A percentile compares a stretch with the other conserved stretches of the same genome.
These are phyloP conservation scores for Colletotrichum somersetense DNA, from an alignment of 2,329 filamentous ascomycete genomes.

Conservation along the genomic window DNA sequence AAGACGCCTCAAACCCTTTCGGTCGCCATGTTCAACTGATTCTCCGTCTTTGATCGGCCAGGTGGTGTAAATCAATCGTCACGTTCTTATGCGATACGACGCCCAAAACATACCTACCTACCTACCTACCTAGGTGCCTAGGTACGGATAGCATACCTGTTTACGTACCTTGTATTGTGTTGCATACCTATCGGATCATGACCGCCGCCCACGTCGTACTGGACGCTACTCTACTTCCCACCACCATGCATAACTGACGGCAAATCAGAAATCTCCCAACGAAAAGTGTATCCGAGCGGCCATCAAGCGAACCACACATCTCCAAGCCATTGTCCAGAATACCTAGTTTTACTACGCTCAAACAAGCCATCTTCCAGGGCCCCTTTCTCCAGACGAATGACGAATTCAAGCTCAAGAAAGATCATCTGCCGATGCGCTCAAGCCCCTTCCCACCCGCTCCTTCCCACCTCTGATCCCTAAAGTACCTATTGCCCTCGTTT, in stretches of 20 bases:
- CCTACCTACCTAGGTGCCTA: too few species aligned
- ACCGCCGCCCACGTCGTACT: background rate
- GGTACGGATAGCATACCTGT: background rate
- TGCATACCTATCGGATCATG: constrained; percentile 5
- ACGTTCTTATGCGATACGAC: background rate
- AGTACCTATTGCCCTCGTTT: constrained; percentile 7
- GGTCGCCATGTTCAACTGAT: constrained; percentile 12
- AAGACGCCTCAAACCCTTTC: constrained; percentile 14
- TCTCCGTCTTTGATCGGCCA: background rate
- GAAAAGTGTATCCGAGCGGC: constrained; percentile 7
- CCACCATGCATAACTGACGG: background rate
- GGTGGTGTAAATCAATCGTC: background rate
- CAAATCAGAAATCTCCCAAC: constrained; percentile 7
- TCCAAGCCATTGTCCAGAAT: constrained; percentile 13
- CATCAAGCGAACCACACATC: background rate
- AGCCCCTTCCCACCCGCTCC: constrained; percentile 1
- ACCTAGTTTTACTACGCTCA: background rate
- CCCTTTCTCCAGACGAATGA: constrained; percentile 18
- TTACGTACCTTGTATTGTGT: background rate
- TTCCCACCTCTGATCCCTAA: constrained; percentile 6
- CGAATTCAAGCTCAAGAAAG: constrained; percentile 27
- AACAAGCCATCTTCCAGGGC: constrained; percentile 15
- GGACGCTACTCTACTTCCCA: background rate
- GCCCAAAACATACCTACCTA: background rate
- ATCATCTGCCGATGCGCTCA: constrained; percentile 37